A percentile compares a stretch with the other conserved stretches of the same genome.
Conservation (phyloP, 1,139 yeast species). For the Scheffersomyces cryptocercus region DNA sequence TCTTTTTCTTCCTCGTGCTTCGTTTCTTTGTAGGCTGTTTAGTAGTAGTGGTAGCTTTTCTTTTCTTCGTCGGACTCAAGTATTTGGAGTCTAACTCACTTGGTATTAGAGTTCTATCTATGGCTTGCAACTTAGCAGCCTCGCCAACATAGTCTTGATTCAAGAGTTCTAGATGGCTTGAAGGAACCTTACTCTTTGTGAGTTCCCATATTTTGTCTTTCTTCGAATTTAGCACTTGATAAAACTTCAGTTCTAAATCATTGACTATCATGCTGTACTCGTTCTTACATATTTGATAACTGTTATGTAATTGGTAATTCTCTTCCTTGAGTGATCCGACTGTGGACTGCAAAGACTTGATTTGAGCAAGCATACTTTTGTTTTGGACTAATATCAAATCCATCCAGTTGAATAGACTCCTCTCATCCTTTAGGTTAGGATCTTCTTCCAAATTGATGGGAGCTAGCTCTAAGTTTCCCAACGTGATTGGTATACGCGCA, state of each 20-base stretch:
- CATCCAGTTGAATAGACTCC: conserved; percentile 31
- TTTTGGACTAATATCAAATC: conserved; percentile 20
- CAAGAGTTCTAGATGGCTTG: conserved; percentile 17
- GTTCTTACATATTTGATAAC: conserved; percentile 16
- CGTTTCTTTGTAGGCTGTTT: background rate
- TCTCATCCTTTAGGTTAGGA: conserved; percentile 10
- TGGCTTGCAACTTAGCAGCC: conserved; percentile 19
- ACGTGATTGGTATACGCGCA: conserved; percentile 23
- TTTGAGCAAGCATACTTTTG: background rate
- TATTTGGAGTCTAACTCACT: conserved; percentile 19
- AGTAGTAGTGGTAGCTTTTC: background rate
- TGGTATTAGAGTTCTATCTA: conserved; percentile 20
- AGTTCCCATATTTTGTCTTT: conserved; percentile 39
- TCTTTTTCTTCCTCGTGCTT: conserved; percentile 2
- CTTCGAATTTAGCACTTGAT: conserved; percentile 36
- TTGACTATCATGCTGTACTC: conserved; percentile 29
- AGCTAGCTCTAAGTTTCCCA: conserved; percentile 22
- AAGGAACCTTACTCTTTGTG: conserved; percentile 10
- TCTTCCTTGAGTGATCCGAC: conserved; percentile 8
- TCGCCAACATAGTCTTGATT: conserved; percentile 23
- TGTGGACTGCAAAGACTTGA: background rate
- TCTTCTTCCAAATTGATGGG: conserved; percentile 15
- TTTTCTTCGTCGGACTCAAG: conserved; percentile 5
- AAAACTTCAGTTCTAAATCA: conserved; percentile 40
- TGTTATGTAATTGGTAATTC: conserved; percentile 13